These are phyloP conservation scores for Carpinus fangiana DNA, from an alignment of 306 rosid species.

Conservation along the genomic window DNA sequence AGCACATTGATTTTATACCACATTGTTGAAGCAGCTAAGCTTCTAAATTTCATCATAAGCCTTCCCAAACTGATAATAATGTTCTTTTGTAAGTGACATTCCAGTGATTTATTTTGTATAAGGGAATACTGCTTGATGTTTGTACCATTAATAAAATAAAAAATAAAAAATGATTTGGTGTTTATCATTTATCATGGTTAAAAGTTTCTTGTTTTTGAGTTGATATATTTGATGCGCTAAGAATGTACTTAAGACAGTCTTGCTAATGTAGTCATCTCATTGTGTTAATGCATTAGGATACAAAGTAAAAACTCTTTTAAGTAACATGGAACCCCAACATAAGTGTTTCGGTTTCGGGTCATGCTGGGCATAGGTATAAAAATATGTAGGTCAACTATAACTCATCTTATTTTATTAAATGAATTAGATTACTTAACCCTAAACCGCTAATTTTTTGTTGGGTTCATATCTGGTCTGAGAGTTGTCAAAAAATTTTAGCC, in stretches of 20 bases:
- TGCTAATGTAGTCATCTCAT: background rate
- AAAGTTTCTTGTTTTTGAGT: background rate
- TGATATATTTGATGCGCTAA: background rate
- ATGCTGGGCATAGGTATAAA: too few relatives aligned
- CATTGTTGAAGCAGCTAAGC: slow-evolving; percentile 11
- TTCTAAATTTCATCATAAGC: background rate
- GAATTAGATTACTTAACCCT: too few relatives aligned
- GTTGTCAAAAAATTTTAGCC: too few relatives aligned
- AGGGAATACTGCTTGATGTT: background rate
- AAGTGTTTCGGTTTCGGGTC: too few relatives aligned
- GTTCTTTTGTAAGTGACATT: background rate
- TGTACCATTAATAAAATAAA: background rate
- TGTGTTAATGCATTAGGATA: background rate
- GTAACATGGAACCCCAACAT: background rate
- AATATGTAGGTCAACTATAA: too few relatives aligned
- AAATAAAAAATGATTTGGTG: background rate
- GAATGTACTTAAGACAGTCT: background rate
- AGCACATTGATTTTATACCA: slow-evolving; percentile 3
- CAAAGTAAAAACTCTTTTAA: background rate
- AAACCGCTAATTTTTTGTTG: too few relatives aligned
- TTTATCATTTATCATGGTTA: background rate
- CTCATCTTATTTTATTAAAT: too few relatives aligned
- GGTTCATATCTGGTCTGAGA: too few relatives aligned
- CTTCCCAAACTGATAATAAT: background rate
- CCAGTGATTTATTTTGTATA: background rate